Conservation (phyloP, 2,329 filamentous ascomycete species). For the Ascomycota sp. region DNA sequence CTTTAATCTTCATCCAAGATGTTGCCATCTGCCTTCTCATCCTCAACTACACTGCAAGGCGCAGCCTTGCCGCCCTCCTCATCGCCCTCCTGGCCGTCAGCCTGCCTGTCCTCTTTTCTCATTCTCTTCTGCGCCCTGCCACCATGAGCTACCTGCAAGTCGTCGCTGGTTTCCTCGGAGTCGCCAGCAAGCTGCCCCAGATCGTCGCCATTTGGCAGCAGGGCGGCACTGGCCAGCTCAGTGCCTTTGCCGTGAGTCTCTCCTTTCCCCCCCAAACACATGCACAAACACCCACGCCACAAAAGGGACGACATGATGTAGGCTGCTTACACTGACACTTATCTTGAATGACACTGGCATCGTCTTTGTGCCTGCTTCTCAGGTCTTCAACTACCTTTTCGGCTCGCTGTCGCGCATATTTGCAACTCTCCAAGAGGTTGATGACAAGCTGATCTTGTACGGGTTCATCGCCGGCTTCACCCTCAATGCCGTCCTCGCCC, state of each 20-base stretch:
- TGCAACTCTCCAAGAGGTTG: conserved; percentile 91
- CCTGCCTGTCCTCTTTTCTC: conserved; percentile 49
- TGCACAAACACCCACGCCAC: too few species aligned
- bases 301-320: too few species aligned
- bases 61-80: conserved; percentile 51
- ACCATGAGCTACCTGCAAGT: conserved; percentile 61
- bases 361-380: too few species aligned
- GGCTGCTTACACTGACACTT: too few species aligned
- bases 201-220: conserved; percentile 70
- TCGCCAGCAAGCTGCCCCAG: conserved; percentile 86
- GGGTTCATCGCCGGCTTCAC: conserved; percentile 79
- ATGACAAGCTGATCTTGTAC: conserved; percentile 90
- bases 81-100: conserved; percentile 54
- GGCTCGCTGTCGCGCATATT: conserved; percentile 91
- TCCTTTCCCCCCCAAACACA: neutral
- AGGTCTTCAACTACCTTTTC: conserved; percentile 96
- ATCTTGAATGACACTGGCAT: too few species aligned
- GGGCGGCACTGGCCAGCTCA: conserved; percentile 84
- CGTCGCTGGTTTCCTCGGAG: conserved; percentile 59
- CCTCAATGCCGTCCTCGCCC: conserved; percentile 72
- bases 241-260: conserved; percentile 70
- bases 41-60: conserved; percentile 57
- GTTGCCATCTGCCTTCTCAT: conserved; percentile 75
- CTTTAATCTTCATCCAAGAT: conserved; percentile 81
- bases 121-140: conserved; percentile 42